These are phyloP conservation scores for Solanum arcanum DNA, from an alignment of 257 asterid genomes.

Conservation along the genomic window DNA sequence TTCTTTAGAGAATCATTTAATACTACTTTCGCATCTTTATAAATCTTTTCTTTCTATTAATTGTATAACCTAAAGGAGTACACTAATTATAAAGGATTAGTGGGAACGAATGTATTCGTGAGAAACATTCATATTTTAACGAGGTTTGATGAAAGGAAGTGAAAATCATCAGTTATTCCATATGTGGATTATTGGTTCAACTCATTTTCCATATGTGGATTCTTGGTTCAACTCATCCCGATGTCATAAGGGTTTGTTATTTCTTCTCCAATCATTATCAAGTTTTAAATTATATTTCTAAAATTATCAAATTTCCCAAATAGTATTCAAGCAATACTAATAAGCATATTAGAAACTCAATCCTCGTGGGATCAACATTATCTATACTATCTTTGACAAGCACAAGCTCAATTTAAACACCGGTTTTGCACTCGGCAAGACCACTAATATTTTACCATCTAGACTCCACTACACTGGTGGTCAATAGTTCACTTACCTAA, in stretches of 20 bases:
- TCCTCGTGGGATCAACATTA: not conserved
- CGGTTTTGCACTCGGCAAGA: not conserved
- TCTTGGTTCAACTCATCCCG: not conserved
- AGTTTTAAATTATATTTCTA: not conserved
- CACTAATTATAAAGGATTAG: not conserved
- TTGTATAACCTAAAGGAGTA: not conserved
- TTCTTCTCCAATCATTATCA: not conserved
- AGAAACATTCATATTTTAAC: not conserved
- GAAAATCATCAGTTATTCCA: not conserved
- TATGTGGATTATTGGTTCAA: not conserved
- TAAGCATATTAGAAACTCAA: not conserved
- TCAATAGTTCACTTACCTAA: not conserved
- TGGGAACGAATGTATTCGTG: not conserved
- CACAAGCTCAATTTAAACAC: not conserved
- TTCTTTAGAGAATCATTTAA: not conserved
- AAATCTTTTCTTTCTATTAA: not conserved
- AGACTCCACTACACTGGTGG: not conserved
- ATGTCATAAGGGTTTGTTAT: not conserved
- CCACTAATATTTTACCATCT: not conserved
- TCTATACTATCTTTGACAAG: not conserved
- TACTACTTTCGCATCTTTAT: not conserved
- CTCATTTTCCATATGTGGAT: not conserved
- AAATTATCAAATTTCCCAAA: not conserved
- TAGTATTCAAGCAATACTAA: not conserved
- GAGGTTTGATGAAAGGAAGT: not conserved